Percentiles rank a stretch among this genome's conserved stretches.
These are phyloP conservation scores for Eutrema heterophyllum DNA, from an alignment of 345 rosid genomes.

Conservation along the genomic window DNA sequence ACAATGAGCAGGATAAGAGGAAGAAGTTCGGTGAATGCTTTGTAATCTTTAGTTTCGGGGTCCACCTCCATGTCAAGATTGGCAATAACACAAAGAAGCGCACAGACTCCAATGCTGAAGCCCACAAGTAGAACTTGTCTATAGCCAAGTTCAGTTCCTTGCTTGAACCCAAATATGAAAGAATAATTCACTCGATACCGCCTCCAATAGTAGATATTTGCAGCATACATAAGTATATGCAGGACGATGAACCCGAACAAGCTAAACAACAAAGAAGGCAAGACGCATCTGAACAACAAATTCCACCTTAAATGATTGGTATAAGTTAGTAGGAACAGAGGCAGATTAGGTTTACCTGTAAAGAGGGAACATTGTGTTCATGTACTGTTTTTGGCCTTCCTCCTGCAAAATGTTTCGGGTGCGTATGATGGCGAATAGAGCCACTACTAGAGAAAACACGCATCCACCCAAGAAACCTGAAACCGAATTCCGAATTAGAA, in stretches of 20 bases:
- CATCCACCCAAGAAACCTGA: conserved; percentile 62
- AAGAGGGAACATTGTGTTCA: conserved; percentile 60
- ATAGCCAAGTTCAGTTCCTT: conserved; percentile 44
- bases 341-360: conserved; percentile 36
- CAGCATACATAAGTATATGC: conserved; percentile 47
- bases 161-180: conserved; percentile 50
- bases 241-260: conserved; percentile 47
- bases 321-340: neutral
- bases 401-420: conserved; percentile 34
- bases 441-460: conserved; percentile 41
- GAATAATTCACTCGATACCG: conserved; percentile 43
- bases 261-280: conserved; percentile 12
- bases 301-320: neutral
- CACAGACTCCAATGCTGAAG: conserved; percentile 37
- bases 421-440: conserved; percentile 37
- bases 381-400: conserved; percentile 34
- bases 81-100: conserved; percentile 37
- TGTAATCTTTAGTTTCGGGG: conserved; percentile 39
- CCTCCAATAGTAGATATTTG: conserved; percentile 45
- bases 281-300: neutral
- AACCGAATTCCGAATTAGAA: neutral
- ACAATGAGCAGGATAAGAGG: conserved; percentile 40
- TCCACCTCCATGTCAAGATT: conserved; percentile 58
- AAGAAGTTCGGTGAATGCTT: conserved; percentile 45
- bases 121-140: conserved; percentile 40